Evolutionary conservation across 805 yeast genomes (phyloP).

Genomic region (Metschnikowia colocasiae): DNA sequence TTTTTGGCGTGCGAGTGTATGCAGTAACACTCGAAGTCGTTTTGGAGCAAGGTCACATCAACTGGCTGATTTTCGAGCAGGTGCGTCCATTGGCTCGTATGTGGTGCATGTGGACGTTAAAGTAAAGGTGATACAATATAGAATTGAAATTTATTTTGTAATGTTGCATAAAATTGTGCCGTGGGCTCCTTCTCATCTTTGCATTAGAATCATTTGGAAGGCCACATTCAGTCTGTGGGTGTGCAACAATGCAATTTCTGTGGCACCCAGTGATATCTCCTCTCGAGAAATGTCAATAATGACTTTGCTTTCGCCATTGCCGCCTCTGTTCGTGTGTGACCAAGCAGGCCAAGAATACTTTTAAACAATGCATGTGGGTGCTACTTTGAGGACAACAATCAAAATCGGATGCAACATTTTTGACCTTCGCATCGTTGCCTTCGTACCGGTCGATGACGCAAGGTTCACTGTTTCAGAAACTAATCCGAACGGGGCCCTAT

Average conservation of each 20-base stretch:
- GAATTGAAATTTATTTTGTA: neutral
- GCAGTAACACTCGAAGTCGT: neutral
- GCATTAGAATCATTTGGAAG: neutral
- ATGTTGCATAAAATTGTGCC: neutral
- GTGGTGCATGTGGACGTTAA: neutral
- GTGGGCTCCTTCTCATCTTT: neutral
- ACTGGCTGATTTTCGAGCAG: too few relatives aligned
- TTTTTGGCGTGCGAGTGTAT: slow-evolving; percentile 4
- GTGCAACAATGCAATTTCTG: neutral
- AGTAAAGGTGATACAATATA: neutral
- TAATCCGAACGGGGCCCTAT: slow-evolving; percentile 17
- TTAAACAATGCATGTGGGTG: neutral
- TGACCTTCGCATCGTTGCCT: neutral
- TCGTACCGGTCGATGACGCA: neutral
- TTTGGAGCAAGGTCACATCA: too few relatives aligned
- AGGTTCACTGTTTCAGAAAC: neutral
- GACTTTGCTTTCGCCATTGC: neutral
- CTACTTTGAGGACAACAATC: neutral
- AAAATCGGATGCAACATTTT: neutral
- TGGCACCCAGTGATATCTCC: neutral
- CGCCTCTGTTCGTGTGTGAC: neutral
- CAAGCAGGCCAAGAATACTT: neutral
- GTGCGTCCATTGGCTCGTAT: neutral
- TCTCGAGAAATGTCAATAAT: neutral
- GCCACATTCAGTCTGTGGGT: neutral